Base-by-base conservation (phyloP, 768 basidiomycete genomes). In the Baorangia bicolor region DNA sequence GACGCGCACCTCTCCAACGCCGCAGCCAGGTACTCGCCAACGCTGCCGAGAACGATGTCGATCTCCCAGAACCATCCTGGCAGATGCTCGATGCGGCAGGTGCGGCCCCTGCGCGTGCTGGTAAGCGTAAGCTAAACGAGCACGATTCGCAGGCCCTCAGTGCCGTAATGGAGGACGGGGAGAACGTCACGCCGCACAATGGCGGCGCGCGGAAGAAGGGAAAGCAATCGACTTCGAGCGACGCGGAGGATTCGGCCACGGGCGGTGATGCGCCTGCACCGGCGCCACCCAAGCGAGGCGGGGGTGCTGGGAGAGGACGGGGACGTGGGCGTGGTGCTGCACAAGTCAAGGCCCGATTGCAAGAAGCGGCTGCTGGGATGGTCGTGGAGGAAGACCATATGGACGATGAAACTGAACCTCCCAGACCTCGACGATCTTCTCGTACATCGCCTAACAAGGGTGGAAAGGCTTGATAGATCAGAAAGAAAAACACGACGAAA, bases 41-140 rank as follows among this genome's bases (percentile, higher is more conserved):
- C 30, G 81, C 81, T 27, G 78, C 73, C 6, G 80, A 81, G 40
- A 61, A 65, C 28, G 40, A 65, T 42, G 66, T 69, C 3, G 77
- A 71, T 1, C 72, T 82, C 10, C 74, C 75, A 0, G 79, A 82
- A 57, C 84, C 84, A 21, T 80, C 82, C 25, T 76, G 73, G 69
- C 83, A 87, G 63, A 83, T 87, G 81, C 74, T 84, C 14, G 66
- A 61, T 42, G 54, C 56, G 51, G 64, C 60, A 56, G 58, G 64
- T 63, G 61, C 57, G 56, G 50, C 33, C 40, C 58, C 63, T 42
- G 57, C 56, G 38, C 72, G 70, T 59, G 61, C 62, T 56, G 73
- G 55, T 25, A 77, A 77, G 68, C 74, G 75, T 49, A 77, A 74
- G 70, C 64, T 72, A 28, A 65, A 62, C 45, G 68, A 62, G 53